Base-by-base conservation (phyloP, 2,329 filamentous ascomycete genomes). In the Colletotrichum camelliae region DNA sequence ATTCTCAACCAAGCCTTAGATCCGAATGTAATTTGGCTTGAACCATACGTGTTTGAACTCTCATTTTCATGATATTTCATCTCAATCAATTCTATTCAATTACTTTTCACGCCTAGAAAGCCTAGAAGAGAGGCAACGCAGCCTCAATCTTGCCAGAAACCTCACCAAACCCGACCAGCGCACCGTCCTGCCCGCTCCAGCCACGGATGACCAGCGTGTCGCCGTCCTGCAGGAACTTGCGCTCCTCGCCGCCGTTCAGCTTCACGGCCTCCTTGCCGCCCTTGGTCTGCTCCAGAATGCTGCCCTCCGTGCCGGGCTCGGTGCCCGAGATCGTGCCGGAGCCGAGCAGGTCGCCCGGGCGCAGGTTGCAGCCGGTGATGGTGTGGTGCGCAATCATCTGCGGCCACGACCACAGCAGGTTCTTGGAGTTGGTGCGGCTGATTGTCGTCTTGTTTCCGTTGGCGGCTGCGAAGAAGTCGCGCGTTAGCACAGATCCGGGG, bases 311-410 rank as follows among this genome's bases (percentile, higher is more conserved):
- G 13, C 94, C 94, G 7, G 84, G 58, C 76, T 92, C 87, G 7
- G 91, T 89, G 7, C 95, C 94, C 0, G 85, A 86, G 78, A 97
- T 96, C 0, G 95, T 97, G 9, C 95, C 95, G 1, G 93, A 94
- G 3, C 94, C 95, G 1, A 97, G 85, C 58, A 97, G 82, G 81
- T 97, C 95, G 60, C 95, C 95, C 0, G 92, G 89, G 7, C 91
- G 90, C 85, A 97, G 89, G 9, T 93, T 92, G 83, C 95, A 97
- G 8, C 95, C 95, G 0, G 92, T 94, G 74, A 95, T 90, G 4
- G 93, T 93, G 83, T 97, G 95, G 83, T 97, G 95, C 0, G 95
- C 91, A 39, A 97, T 87, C 94, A 96, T 96, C 82, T 97, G 95
- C 1, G 94, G 90, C 86, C 95, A 97, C 0, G 94, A 96, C 89